Percentiles rank a stretch among this genome's conserved stretches.
These are phyloP conservation scores for Linaria vulgaris DNA, from an alignment of 257 asterid species.

Conservation along the genomic window DNA sequence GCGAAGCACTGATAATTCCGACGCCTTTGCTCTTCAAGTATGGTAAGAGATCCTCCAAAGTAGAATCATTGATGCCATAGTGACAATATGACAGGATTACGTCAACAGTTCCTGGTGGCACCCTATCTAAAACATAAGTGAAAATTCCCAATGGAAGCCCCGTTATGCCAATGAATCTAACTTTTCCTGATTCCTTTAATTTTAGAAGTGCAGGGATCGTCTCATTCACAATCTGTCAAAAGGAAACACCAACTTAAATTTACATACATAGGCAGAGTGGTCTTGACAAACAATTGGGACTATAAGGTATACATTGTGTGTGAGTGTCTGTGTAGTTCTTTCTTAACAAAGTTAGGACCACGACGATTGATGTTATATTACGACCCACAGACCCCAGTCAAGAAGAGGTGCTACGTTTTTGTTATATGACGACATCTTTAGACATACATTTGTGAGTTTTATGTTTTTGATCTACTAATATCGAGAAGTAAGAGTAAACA, in stretches of 20 bases:
- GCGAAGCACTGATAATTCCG: constrained; percentile 93
- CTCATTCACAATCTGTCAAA: constrained; percentile 79
- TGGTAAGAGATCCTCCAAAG: constrained; percentile 73
- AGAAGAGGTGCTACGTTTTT: background rate
- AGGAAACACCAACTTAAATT: constrained; percentile 22
- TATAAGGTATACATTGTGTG: background rate
- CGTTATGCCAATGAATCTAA: constrained; percentile 85
- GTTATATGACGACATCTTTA: background rate
- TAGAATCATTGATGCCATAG: constrained; percentile 70
- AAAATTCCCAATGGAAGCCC: constrained; percentile 85
- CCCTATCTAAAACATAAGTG: constrained; percentile 76
- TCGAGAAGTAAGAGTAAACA: too few species aligned
- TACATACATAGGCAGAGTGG: too few species aligned
- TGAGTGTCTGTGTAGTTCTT: background rate
- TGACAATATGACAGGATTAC: constrained; percentile 94
- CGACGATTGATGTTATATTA: background rate
- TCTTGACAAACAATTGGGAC: background rate
- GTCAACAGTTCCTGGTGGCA: constrained; percentile 80
- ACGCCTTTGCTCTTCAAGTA: constrained; percentile 94
- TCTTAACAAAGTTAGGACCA: background rate
- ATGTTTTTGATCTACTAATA: too few species aligned
- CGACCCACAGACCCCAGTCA: background rate
- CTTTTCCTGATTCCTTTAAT: constrained; percentile 79
- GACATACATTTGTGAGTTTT: background rate
- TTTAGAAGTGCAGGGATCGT: constrained; percentile 89